Base-by-base conservation (phyloP, 768 basidiomycete genomes). In the Russula compacta region DNA sequence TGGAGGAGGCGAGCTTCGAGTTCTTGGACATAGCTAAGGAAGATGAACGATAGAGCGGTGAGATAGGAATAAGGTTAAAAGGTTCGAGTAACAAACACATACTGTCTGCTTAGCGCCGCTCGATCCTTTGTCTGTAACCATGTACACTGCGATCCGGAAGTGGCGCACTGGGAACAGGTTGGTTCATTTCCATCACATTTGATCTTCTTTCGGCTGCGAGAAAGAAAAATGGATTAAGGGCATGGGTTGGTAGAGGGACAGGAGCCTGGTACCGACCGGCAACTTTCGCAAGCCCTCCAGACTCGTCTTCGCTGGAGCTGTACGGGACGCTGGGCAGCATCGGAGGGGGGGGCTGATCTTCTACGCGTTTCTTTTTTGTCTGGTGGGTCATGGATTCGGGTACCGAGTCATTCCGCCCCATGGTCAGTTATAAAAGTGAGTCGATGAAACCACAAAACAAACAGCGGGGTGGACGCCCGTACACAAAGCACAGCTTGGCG, bases 121-220 rank as follows among this genome's bases (percentile, higher is more conserved):
- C 91, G 84, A 73, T 93, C 91, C 75, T 91, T 92, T 6, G 91
- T 93, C 74, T 93, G 91, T 46, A 92, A 77, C 91, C 91, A 93
- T 47, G 87, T 89, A 70, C 91, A 93, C 67, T 84, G 82, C 0
- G 87, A 86, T 49, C 83, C 83, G 7, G 89, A 86, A 46, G 82
- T 75, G 17, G 81, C 71, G 69, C 91, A 93, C 69, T 92, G 91
- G 0, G 88, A 86, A 67, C 91, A 93, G 11, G 85, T 87, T 12
- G 91, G 91, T 70, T 93, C 91, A 68, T 77, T 81, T 65, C 91
- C 91, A 75, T 93, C 91, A 73, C 91, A 93, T 72, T 93, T 93
- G 71, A 93, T 92, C 80, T 93, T 93, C 82, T 92, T 92, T 66
- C 89, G 84, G 64, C 91, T 91, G 71, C 63, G 7, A 0, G 56